phyloP scores from a whole-genome alignment of 2,329 filamentous ascomycete species.

The Setomelanomma holmii region DNA sequence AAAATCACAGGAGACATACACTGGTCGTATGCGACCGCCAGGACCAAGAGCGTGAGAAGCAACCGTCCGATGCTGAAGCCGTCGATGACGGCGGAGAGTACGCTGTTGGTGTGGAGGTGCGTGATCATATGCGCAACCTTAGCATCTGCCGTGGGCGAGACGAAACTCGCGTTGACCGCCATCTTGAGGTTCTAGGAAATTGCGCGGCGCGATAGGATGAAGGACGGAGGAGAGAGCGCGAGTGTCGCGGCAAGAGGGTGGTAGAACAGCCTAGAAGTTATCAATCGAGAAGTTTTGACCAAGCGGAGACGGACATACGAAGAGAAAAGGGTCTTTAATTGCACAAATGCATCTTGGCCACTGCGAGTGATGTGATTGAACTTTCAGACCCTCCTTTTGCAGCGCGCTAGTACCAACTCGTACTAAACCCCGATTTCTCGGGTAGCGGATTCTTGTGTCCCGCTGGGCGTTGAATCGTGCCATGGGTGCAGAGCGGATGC shows the following conservation, averaged over 20 bases:
- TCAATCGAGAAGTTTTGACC: slow-evolving; percentile 13
- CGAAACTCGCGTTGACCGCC: slow-evolving; percentile 48
- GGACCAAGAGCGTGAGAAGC: slow-evolving; percentile 70
- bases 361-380: slow-evolving; percentile 13
- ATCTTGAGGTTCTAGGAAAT: slow-evolving; percentile 21
- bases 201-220: slow-evolving; percentile 6
- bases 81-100: slow-evolving; percentile 41
- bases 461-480: background rate
- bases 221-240: slow-evolving; percentile 2
- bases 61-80: slow-evolving; percentile 40
- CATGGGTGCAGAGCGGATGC: background rate
- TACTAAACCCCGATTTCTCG: slow-evolving; percentile 13
- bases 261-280: slow-evolving; percentile 7
- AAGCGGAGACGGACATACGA: slow-evolving; percentile 8
- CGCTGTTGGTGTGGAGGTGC: slow-evolving; percentile 39
- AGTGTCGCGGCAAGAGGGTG: slow-evolving; percentile 10
- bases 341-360: slow-evolving; percentile 16
- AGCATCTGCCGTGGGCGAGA: slow-evolving; percentile 50
- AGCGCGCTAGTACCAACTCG: background rate
- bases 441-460: slow-evolving; percentile 1
- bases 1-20: slow-evolving; percentile 62
- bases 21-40: slow-evolving; percentile 86
- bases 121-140: slow-evolving; percentile 40
- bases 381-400: background rate
- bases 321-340: slow-evolving; percentile 26